These are phyloP conservation scores for Diaporthe eres DNA, from an alignment of 2,329 filamentous ascomycete species.

Conservation along the genomic window DNA sequence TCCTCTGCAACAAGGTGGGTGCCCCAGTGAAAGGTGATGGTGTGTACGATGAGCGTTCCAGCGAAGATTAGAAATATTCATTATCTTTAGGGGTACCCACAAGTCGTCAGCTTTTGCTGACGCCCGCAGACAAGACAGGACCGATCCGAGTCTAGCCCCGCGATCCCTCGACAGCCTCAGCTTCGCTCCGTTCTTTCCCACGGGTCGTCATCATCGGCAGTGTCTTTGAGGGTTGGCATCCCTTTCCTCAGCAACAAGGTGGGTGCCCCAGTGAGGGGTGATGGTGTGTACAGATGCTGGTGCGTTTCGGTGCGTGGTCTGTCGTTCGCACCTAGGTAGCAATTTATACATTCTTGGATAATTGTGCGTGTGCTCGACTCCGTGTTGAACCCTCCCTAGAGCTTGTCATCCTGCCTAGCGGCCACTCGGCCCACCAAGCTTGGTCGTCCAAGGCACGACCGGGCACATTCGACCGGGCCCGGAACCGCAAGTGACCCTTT, in stretches of 20 bases:
- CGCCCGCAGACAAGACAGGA: slow-evolving; percentile 3
- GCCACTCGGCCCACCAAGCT: slow-evolving; percentile 15
- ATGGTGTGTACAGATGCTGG: not conserved
- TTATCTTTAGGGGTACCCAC: not conserved
- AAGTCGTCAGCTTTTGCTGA: slow-evolving; percentile 3
- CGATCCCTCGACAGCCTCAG: not conserved
- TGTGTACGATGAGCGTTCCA: not conserved
- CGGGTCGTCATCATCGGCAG: not conserved
- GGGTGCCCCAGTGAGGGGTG: not conserved
- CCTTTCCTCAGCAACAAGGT: not conserved
- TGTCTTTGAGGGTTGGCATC: not conserved
- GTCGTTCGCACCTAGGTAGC: slow-evolving; percentile 12
- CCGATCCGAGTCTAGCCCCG: not conserved
- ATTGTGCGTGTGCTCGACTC: not conserved
- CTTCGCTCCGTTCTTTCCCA: not conserved
- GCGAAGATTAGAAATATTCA: not conserved
- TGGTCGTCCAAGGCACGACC: slow-evolving; percentile 11
- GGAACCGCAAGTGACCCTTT: not conserved
- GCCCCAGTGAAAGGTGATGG: not conserved
- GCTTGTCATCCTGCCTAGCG: slow-evolving; percentile 3
- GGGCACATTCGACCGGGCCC: not conserved
- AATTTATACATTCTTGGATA: slow-evolving; percentile 6
- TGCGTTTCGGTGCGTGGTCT: not conserved
- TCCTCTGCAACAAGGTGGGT: slow-evolving; percentile 26
- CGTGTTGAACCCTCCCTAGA: not conserved